Evolutionary conservation across 108 stramenopile genomes (phyloP).

Genomic region (Conticribra guillardii): DNA sequence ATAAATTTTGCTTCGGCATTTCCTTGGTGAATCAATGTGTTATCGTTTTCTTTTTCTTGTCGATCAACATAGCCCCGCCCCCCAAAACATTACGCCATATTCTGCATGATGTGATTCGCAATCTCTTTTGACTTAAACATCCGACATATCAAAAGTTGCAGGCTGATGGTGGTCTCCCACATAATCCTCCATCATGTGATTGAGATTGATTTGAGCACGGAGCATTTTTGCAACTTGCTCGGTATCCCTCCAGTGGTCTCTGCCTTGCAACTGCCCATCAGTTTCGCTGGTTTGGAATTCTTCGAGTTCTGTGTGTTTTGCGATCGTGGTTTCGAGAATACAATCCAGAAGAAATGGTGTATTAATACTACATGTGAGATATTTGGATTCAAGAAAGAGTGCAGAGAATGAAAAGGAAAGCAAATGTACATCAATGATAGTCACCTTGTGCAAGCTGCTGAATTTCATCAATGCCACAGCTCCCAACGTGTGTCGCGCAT

Average conservation of each 20-base stretch:
- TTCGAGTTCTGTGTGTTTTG: slow-evolving; percentile 7
- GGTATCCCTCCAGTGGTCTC: slow-evolving; percentile 20
- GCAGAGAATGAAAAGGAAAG: no score
- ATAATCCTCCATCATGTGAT: slow-evolving; percentile 31
- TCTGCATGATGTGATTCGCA: no score
- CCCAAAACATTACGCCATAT: no score
- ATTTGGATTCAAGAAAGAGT: no score
- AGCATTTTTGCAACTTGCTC: slow-evolving; percentile 15
- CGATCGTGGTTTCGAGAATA: background rate
- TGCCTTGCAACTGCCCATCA: slow-evolving; percentile 20
- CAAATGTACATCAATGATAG: no score
- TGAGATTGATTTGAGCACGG: slow-evolving; percentile 22
- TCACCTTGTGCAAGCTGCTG: slow-evolving; percentile 15
- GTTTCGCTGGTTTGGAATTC: slow-evolving; percentile 9
- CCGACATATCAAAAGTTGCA: slow-evolving; percentile 27
- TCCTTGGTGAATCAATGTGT: no score
- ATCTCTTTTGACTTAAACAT: no score
- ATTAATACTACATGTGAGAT: no score
- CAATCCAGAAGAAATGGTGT: background rate
- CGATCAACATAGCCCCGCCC: no score
- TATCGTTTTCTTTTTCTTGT: no score
- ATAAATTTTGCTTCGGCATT: no score
- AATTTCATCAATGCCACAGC: slow-evolving; percentile 18
- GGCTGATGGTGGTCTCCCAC: slow-evolving; percentile 8
- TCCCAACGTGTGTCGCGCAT: slow-evolving; percentile 24